A percentile compares a stretch with the other conserved stretches of the same genome.
Evolutionary conservation across 192 early-diverging fungal genomes (phyloP).

Genomic region (Coemansia sp.): DNA sequence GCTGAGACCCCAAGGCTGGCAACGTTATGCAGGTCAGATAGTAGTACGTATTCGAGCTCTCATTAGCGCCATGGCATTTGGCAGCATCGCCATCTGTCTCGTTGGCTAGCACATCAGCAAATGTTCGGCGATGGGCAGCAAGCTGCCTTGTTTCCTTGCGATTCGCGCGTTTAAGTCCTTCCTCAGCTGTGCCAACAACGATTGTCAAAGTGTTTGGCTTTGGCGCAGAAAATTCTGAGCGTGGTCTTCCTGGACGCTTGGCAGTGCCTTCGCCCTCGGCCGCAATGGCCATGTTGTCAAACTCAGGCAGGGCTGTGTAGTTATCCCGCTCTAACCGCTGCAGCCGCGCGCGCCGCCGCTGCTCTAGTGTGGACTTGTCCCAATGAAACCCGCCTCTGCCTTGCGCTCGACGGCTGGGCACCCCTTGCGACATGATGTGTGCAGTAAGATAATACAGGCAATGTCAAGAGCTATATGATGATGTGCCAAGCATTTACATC

Average conservation of each 20-base stretch:
- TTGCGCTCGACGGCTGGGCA: conserved; percentile 1
- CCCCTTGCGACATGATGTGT: neutral
- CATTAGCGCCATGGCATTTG: neutral
- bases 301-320: conserved; percentile 31
- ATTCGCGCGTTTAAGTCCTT: conserved; percentile 23
- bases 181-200: conserved; percentile 13
- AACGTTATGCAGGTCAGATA: conserved; percentile 25
- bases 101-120: conserved; percentile 20
- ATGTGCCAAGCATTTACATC: too few species aligned
- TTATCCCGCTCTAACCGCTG: conserved; percentile 41
- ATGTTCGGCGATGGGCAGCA: conserved; percentile 9
- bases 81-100: conserved; percentile 6
- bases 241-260: conserved; percentile 6
- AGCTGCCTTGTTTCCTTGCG: conserved; percentile 29
- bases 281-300: conserved; percentile 21
- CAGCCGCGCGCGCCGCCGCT: conserved; percentile 30
- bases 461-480: too few species aligned
- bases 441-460: neutral
- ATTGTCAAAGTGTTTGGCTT: conserved; percentile 13
- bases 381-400: conserved; percentile 13
- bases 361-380: conserved; percentile 37
- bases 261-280: neutral
- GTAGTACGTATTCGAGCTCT: conserved; percentile 1
- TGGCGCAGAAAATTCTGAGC: conserved; percentile 2
- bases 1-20: conserved; percentile 33